These are phyloP conservation scores for Huiozyma sinensis DNA, from an alignment of 805 yeast species.

Conservation along the genomic window DNA sequence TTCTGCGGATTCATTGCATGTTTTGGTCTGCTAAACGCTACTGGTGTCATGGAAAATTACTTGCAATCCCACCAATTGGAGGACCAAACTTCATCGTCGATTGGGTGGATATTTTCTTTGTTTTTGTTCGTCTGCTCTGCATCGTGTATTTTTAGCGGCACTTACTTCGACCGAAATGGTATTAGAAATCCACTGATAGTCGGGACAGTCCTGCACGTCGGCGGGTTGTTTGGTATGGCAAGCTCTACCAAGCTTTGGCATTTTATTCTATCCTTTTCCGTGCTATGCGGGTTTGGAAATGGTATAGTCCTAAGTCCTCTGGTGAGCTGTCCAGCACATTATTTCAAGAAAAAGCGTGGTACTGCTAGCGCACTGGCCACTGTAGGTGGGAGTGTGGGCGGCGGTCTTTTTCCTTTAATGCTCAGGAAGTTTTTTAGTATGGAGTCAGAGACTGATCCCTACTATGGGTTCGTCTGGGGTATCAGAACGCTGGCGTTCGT, in stretches of 20 bases:
- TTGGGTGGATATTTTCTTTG: constrained; percentile 58
- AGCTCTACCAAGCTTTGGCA: constrained; percentile 44
- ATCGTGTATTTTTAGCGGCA: constrained; percentile 44
- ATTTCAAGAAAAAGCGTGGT: constrained; percentile 51
- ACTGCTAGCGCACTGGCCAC: constrained; percentile 39
- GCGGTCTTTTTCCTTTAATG: constrained; percentile 43
- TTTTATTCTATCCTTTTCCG: constrained; percentile 46
- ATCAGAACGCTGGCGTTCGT: constrained; percentile 41
- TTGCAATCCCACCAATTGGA: constrained; percentile 45
- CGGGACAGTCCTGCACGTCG: constrained; percentile 34
- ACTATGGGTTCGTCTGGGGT: constrained; percentile 46
- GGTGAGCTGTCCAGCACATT: constrained; percentile 51
- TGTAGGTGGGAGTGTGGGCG: constrained; percentile 46
- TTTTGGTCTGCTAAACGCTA: constrained; percentile 47
- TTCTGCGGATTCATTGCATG: constrained; percentile 44
- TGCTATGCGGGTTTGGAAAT: constrained; percentile 46
- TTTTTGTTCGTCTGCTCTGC: constrained; percentile 39
- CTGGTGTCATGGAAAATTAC: constrained; percentile 55
- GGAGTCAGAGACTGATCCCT: constrained; percentile 15
- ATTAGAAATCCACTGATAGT: constrained; percentile 32
- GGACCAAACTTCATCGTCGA: constrained; percentile 34
- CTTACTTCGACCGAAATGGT: constrained; percentile 47
- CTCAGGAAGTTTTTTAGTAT: constrained; percentile 34
- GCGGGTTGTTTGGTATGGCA: constrained; percentile 44
- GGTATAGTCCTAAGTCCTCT: constrained; percentile 49